A percentile compares a stretch with the other conserved stretches of the same genome.
Conservation (phyloP, 1,284 basidiomycete species). For the Stygiomarasmius scandens region DNA sequence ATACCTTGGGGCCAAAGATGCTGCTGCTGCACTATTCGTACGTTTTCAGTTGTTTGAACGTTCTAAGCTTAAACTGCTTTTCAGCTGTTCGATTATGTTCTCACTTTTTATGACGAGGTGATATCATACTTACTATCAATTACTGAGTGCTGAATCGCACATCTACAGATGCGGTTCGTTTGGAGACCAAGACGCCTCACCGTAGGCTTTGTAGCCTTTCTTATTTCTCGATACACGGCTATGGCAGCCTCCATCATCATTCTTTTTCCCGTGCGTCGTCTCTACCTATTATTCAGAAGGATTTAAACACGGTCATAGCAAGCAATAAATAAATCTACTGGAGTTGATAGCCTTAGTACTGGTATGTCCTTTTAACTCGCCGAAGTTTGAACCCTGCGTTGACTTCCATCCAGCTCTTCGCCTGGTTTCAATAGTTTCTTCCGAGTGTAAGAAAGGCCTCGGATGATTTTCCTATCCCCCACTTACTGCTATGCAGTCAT, state of each 20-base stretch:
- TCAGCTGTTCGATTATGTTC: conserved; percentile 22
- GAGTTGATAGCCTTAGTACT: conserved; percentile 16
- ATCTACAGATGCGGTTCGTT: conserved; percentile 18
- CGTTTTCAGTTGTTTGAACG: background rate
- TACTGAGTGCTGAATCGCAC: background rate
- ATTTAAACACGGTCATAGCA: too few relatives aligned
- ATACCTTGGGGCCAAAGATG: conserved; percentile 8
- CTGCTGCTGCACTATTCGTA: conserved; percentile 19
- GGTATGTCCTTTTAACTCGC: conserved; percentile 7
- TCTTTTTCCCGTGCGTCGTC: conserved; percentile 14
- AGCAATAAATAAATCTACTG: background rate
- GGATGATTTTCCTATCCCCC: background rate
- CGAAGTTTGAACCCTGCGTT: background rate
- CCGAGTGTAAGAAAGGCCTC: conserved; percentile 22
- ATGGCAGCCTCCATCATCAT: conserved; percentile 18
- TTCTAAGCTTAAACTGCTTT: background rate
- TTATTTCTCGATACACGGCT: conserved; percentile 21
- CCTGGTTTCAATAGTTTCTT: conserved; percentile 20
- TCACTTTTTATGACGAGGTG: conserved; percentile 23
- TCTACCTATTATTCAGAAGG: too few relatives aligned
- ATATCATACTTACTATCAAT: background rate
- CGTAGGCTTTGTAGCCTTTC: conserved; percentile 18
- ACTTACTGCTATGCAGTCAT: too few relatives aligned
- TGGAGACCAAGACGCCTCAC: conserved; percentile 16
- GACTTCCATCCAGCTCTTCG: conserved; percentile 17